Conservation (phyloP, 2,329 filamentous ascomycete species). For the Hirsutella minnesotensis region DNA sequence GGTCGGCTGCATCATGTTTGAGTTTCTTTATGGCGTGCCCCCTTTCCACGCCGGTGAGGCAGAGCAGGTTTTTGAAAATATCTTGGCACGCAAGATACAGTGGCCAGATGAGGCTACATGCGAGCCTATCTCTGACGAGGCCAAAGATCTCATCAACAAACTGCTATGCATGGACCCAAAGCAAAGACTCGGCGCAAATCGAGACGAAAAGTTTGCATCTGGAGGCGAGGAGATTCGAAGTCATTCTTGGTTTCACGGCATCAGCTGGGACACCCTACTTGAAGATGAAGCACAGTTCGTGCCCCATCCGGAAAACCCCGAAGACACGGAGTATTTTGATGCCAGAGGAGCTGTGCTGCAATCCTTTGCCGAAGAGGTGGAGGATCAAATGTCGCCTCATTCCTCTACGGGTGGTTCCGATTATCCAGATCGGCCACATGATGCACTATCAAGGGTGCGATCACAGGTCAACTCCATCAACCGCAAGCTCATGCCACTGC, state of each 20-base stretch:
- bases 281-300: slow-evolving; percentile 95
- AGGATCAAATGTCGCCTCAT: slow-evolving; percentile 75
- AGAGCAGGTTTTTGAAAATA: slow-evolving; percentile 94
- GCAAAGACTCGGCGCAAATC: slow-evolving; percentile 75
- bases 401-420: slow-evolving; percentile 57
- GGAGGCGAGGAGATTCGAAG: slow-evolving; percentile 85
- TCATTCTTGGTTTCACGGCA: slow-evolving; percentile 77
- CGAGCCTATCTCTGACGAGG: slow-evolving; percentile 64
- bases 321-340: slow-evolving; percentile 98
- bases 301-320: slow-evolving; percentile 80
- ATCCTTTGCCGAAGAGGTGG: slow-evolving; percentile 86
- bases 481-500: slow-evolving; percentile 83
- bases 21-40: slow-evolving; percentile 86
- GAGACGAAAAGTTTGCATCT: slow-evolving; percentile 66
- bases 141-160: slow-evolving; percentile 88
- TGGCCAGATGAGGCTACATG: slow-evolving; percentile 82
- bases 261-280: slow-evolving; percentile 85
- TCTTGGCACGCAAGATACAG: slow-evolving; percentile 75
- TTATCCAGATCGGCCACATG: slow-evolving; percentile 82
- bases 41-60: slow-evolving; percentile 87
- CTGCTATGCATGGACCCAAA: slow-evolving; percentile 76
- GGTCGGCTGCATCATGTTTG: slow-evolving; percentile 94
- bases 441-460: slow-evolving; percentile 81
- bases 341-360: slow-evolving; percentile 81
- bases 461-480: slow-evolving; percentile 80